phyloP scores from a whole-genome alignment of 495 filamentous ascomycete genomes.

The Penicillium daleae region DNA sequence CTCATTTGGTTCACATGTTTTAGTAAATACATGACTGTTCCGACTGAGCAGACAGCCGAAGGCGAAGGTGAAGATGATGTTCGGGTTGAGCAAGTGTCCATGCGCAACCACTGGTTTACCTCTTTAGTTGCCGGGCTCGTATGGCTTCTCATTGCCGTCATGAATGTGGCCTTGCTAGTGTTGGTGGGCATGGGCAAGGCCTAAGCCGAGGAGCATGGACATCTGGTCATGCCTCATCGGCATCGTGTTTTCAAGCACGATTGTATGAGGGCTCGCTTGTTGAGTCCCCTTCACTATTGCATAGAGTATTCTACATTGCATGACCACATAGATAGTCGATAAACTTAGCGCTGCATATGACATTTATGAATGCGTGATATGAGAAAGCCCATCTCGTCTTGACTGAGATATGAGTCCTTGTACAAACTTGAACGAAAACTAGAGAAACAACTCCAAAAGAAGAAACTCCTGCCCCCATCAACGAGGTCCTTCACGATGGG shows the following conservation, averaged over 20 bases:
- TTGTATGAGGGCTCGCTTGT: background rate
- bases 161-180: conserved; percentile 76
- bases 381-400: background rate
- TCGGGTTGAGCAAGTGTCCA: conserved; percentile 45
- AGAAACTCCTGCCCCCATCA: background rate
- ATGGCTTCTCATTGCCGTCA: conserved; percentile 69
- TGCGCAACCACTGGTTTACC: conserved; percentile 65
- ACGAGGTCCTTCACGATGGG: background rate
- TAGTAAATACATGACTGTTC: conserved; percentile 79
- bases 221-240: background rate
- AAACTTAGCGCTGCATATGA: conserved; percentile 10
- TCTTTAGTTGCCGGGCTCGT: conserved; percentile 59
- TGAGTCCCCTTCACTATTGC: background rate
- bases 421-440: background rate
- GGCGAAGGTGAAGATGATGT: conserved; percentile 31
- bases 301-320: background rate
- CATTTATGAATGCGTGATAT: background rate
- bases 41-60: conserved; percentile 30
- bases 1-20: conserved; percentile 87
- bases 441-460: background rate
- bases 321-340: conserved; percentile 1
- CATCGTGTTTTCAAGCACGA: background rate
- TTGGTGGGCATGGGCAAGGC: conserved; percentile 63
- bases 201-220: conserved; percentile 11
- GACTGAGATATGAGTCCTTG: background rate